These are phyloP conservation scores for Amanita polypyramis DNA, from an alignment of 768 basidiomycete genomes.

Conservation along the genomic window DNA sequence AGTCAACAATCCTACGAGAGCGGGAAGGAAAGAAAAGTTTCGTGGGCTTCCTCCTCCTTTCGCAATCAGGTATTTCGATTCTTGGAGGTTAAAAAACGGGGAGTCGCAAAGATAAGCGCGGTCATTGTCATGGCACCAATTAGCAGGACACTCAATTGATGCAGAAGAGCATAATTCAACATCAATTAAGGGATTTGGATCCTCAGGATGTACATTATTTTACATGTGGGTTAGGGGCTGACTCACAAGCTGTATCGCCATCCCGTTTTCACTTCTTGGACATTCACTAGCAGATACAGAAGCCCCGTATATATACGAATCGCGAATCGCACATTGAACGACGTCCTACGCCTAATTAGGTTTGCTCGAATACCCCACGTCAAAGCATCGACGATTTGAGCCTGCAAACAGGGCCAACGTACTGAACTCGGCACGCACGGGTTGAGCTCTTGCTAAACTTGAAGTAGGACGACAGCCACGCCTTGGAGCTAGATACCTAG, in stretches of 20 bases:
- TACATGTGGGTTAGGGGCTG: no score
- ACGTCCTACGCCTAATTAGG: slow-evolving; percentile 34
- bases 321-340: slow-evolving; percentile 26
- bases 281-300: neutral
- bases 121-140: no score
- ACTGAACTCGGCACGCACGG: slow-evolving; percentile 31
- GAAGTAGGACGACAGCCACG: slow-evolving; percentile 33
- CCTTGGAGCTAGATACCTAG: slow-evolving; percentile 37
- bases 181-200: no score
- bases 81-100: slow-evolving; percentile 48
- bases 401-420: slow-evolving; percentile 37
- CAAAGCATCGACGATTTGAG: slow-evolving; percentile 34
- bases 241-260: slow-evolving; percentile 19
- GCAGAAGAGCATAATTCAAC: no score
- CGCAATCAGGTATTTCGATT: slow-evolving; percentile 57
- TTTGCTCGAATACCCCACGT: slow-evolving; percentile 45
- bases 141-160: no score
- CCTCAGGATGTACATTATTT: no score
- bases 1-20: neutral
- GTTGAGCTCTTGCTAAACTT: slow-evolving; percentile 31
- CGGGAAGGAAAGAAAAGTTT: slow-evolving; percentile 17
- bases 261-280: no score
- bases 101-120: no score
- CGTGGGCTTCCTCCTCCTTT: slow-evolving; percentile 44
- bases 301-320: no score